Percentiles rank a stretch among this genome's conserved stretches.
These are phyloP conservation scores for Neofusicoccum laricinum DNA, from an alignment of 2,329 filamentous ascomycete genomes.

Conservation along the genomic window DNA sequence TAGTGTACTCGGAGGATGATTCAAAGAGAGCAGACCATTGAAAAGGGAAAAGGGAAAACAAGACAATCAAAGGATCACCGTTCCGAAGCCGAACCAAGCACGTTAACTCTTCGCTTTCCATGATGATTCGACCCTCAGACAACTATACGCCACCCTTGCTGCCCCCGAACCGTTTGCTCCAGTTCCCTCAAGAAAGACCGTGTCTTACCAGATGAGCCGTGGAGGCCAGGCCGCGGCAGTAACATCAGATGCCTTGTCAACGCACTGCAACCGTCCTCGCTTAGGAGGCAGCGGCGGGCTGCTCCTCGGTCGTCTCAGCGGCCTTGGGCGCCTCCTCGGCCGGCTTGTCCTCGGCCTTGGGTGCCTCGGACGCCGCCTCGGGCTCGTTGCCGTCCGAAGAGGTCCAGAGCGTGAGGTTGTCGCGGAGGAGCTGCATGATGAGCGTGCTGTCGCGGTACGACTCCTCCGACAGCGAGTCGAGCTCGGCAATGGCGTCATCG, in stretches of 20 bases:
- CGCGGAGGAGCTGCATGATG: slow-evolving; percentile 97
- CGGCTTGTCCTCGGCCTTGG: slow-evolving; percentile 43
- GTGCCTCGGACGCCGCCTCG: slow-evolving; percentile 53
- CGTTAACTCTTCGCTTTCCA: slow-evolving; percentile 16
- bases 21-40: slow-evolving; percentile 16
- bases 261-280: not conserved
- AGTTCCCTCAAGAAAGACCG: slow-evolving; percentile 13
- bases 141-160: slow-evolving; percentile 17
- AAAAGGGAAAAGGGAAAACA: slow-evolving; percentile 15
- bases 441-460: slow-evolving; percentile 99
- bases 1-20: slow-evolving; percentile 17
- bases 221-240: slow-evolving; percentile 13
- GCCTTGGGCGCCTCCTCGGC: slow-evolving; percentile 48
- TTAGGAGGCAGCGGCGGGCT: slow-evolving; percentile 14
- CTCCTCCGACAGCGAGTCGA: slow-evolving; percentile 95
- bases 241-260: slow-evolving; percentile 9
- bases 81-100: slow-evolving; percentile 17
- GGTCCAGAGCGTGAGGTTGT: slow-evolving; percentile 99
- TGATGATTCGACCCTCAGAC: slow-evolving; percentile 17
- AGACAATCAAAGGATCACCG: slow-evolving; percentile 17
- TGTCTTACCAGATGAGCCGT: slow-evolving; percentile 15
- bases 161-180: slow-evolving; percentile 15
- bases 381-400: slow-evolving; percentile 86
- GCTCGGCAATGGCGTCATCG: slow-evolving; percentile 97
- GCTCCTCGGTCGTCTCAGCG: slow-evolving; percentile 36